phyloP scores from a whole-genome alignment of 108 stramenopile genomes.

The Parmales sp. region DNA sequence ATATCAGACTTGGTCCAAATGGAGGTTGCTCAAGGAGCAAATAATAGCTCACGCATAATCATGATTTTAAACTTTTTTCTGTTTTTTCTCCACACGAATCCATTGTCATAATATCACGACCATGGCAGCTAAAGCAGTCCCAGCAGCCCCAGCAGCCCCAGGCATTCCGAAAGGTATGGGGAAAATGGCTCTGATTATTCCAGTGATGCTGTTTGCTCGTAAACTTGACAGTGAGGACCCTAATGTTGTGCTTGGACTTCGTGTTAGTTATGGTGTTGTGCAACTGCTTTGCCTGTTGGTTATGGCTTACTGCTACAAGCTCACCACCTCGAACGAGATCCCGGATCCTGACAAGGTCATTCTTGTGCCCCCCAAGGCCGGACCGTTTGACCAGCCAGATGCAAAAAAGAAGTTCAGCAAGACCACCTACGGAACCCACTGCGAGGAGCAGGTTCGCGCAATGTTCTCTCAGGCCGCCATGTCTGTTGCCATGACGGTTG shows the following conservation, averaged over 20 bases:
- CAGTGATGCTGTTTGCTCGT: slow-evolving; percentile 73
- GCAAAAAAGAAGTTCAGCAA: slow-evolving; percentile 69
- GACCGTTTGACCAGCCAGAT: slow-evolving; percentile 54
- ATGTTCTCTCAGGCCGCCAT: slow-evolving; percentile 50
- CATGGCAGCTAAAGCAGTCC: no score
- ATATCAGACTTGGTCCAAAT: no score
- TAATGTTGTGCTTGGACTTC: slow-evolving; percentile 50
- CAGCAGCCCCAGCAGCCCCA: no score
- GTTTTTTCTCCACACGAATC: no score
- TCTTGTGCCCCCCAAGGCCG: slow-evolving; percentile 17
- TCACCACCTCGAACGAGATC: background rate
- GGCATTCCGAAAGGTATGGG: no score
- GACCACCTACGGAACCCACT: slow-evolving; percentile 37
- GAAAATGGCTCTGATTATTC: slow-evolving; percentile 72
- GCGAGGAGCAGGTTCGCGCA: slow-evolving; percentile 35
- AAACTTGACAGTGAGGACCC: slow-evolving; percentile 77
- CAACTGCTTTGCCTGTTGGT: background rate
- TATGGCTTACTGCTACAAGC: background rate
- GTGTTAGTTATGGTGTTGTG: slow-evolving; percentile 43
- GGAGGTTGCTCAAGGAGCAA: no score
- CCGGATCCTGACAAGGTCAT: background rate
- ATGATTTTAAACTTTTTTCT: no score
- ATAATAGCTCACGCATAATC: no score
- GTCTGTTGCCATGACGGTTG: slow-evolving; percentile 63
- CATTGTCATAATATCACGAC: no score